Evolutionary conservation across 352 stramenopile genomes (phyloP).

Genomic region (Globisporangium paroecandrum): DNA sequence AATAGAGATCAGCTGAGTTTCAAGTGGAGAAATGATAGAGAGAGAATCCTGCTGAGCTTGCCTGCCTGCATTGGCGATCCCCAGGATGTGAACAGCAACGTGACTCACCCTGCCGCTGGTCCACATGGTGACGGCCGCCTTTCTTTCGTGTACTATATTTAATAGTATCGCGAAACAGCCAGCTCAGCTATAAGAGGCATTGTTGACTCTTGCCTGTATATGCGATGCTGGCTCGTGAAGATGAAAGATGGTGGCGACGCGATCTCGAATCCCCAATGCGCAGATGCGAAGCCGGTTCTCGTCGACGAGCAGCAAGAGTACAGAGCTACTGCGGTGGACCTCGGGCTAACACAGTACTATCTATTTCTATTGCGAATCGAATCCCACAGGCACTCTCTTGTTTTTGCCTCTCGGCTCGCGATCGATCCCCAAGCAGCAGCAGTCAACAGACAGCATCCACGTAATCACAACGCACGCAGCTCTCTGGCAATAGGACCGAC

Average conservation of each 20-base stretch:
- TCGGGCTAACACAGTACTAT: not conserved
- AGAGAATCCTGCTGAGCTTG: not conserved
- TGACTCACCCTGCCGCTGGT: not conserved
- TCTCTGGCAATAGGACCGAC: not conserved
- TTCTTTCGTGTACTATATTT: not conserved
- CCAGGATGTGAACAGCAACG: not conserved
- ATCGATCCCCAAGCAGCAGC: not conserved
- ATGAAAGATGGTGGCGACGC: not conserved
- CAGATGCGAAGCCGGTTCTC: not conserved
- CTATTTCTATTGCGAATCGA: not conserved
- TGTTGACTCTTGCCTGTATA: not conserved
- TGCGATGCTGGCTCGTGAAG: not conserved
- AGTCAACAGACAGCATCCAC: not conserved
- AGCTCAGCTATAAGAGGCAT: not conserved
- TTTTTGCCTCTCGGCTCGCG: too few relatives aligned
- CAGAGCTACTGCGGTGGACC: not conserved
- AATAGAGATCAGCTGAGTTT: not conserved
- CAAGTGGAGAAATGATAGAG: not conserved
- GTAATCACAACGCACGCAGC: not conserved
- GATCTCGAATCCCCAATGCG: not conserved
- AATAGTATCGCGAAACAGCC: not conserved
- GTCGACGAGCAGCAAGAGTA: not conserved
- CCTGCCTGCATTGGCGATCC: not conserved
- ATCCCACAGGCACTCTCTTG: not conserved
- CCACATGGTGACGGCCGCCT: not conserved